phyloP scores from a whole-genome alignment of 768 basidiomycete genomes.

The Boletus insuetus region DNA sequence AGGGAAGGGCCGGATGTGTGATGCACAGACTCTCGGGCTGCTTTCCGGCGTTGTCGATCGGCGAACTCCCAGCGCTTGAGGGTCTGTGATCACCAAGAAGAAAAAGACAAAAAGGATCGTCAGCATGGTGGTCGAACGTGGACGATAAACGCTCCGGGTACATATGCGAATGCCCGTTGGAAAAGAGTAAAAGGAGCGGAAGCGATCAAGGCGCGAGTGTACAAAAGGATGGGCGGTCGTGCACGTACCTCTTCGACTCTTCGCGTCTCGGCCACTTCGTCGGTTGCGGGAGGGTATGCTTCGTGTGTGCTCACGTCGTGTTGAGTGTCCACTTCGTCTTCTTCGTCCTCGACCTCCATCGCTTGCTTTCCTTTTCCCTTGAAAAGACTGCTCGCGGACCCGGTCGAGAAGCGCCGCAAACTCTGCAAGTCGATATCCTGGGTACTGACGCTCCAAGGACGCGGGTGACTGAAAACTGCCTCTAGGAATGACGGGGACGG shows the following conservation, averaged over 20 bases:
- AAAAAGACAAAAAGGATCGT: background rate
- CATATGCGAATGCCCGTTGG: background rate
- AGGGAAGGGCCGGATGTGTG: constrained; percentile 39
- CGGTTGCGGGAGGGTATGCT: constrained; percentile 63
- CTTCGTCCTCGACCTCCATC: constrained; percentile 13
- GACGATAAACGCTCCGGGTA: background rate
- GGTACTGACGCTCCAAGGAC: constrained; percentile 33
- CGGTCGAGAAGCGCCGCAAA: constrained; percentile 20
- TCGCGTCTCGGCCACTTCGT: constrained; percentile 65
- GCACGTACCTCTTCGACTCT: constrained; percentile 66
- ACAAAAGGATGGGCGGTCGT: background rate
- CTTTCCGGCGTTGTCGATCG: constrained; percentile 73
- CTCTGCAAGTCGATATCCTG: constrained; percentile 18
- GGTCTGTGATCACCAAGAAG: constrained; percentile 51
- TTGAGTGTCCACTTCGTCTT: constrained; percentile 24
- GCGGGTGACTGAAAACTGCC: constrained; percentile 42
- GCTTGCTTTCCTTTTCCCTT: constrained; percentile 36
- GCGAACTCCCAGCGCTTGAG: constrained; percentile 75
- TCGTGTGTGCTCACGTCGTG: constrained; percentile 20
- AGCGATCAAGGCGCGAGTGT: background rate
- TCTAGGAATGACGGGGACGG: constrained; percentile 39
- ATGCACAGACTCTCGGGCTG: constrained; percentile 55
- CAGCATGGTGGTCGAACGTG: background rate
- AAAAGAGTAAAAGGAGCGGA: background rate
- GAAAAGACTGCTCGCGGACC: background rate